Base-by-base conservation (phyloP, 139 green algal genomes). In the Trebouxia sp. region DNA sequence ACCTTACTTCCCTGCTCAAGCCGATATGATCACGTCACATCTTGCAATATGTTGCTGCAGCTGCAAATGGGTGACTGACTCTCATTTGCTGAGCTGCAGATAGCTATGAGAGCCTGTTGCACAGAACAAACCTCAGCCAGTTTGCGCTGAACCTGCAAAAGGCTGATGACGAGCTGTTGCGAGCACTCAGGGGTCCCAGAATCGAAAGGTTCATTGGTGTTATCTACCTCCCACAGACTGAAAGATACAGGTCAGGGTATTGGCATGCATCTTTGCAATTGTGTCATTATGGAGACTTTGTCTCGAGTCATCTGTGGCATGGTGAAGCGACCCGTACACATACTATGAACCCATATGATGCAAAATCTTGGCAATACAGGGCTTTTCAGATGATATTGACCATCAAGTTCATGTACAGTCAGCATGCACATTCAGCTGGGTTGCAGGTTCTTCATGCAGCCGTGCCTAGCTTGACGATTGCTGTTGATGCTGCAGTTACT, bases 181-280 rank as follows among this genome's bases (percentile, higher is more conserved):
- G 74, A 12, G 39, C 35, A 9, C 6, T 84, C n/a, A 47, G 85
- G 79, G 84, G 76, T 20, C 79, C 86, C 15, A 75, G 78, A 24
- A 85, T 92, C 76, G 75, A 93, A 79, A 82, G 90, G 0, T 85
- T 85, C 28, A 91, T 94, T 38, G 90, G 90, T 0, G 90, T 94
- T 14, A 88, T 94, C 80, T 94, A 94, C 82, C 77, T 83, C 5
- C 86, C 89, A n/a, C 55, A 83, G 26, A 92, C 89, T 30, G 90
- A 94, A 83, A 81, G 86, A 30, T 50, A 65, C 22, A 65, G 51
- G 51, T 65, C 20, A 65, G n/a, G n/a, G n/a, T n/a, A n/a, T n/a
- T n/a, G n/a, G n/a, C n/a, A n/a, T n/a, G n/a, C n/a, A n/a, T n/a
- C n/a, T n/a, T n/a, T n/a, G n/a, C n/a, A n/a, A n/a, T n/a, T n/a